Conservation (phyloP, 202 grass and related monocot genomes). For the Panicum virgatum region DNA sequence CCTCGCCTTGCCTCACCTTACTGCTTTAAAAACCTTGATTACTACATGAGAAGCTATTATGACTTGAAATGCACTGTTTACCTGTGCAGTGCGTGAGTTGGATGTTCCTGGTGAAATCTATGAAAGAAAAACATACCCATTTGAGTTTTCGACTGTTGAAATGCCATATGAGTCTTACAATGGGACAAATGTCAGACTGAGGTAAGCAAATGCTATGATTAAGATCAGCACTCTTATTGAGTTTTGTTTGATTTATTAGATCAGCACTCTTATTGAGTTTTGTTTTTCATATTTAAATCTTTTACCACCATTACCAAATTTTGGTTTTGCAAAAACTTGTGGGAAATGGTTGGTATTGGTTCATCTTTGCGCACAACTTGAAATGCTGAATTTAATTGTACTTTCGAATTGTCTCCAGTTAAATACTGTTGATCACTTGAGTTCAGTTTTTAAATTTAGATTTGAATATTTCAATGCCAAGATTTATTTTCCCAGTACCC, state of each 20-base stretch:
- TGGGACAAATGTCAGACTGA: constrained; percentile 84
- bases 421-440: not conserved
- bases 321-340: not conserved
- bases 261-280: too few relatives aligned
- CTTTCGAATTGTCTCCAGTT: not conserved
- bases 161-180: constrained; percentile 95
- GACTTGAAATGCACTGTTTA: constrained; percentile 14
- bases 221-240: not conserved
- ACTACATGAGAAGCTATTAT: constrained; percentile 25
- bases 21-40: too few relatives aligned
- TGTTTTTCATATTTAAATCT: constrained; percentile 3
- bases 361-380: not conserved
- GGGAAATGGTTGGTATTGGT: not conserved
- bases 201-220: constrained; percentile 42
- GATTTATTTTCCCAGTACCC: not conserved
- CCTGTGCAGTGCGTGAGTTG: constrained; percentile 72
- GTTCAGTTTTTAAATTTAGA: not conserved
- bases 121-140: constrained; percentile 80
- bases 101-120: constrained; percentile 91
- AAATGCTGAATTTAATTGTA: not conserved
- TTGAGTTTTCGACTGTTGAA: constrained; percentile 87
- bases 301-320: not conserved
- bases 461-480: not conserved
- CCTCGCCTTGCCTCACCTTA: too few relatives aligned
- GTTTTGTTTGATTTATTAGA: too few relatives aligned